A percentile compares a stretch with the other conserved stretches of the same genome.
Conservation (phyloP, 129 eudicot genomes). For the Ambrosia trifida region DNA sequence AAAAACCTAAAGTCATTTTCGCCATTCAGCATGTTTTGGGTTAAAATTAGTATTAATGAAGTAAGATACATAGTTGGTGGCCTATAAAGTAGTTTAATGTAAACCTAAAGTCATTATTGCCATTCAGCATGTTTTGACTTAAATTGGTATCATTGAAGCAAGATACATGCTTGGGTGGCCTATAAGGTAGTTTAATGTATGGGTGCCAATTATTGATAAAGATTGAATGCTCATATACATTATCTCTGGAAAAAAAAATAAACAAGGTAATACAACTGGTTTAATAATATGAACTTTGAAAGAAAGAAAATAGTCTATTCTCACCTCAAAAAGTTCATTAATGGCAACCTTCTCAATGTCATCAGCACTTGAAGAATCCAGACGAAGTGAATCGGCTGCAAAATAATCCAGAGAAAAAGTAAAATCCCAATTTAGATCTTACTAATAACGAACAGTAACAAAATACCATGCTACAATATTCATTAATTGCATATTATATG, state of each 20-base stretch:
- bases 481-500: background rate
- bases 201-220: background rate
- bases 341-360: constrained; percentile 77
- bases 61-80: no score
- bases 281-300: background rate
- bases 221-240: background rate
- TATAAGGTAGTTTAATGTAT: no score
- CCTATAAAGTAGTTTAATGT: no score
- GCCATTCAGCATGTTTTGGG: no score
- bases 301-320: background rate
- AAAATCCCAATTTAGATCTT: background rate
- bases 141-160: background rate
- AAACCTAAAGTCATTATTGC: no score
- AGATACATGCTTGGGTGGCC: background rate
- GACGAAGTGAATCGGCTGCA: constrained; percentile 79
- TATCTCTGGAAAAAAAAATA: background rate
- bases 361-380: constrained; percentile 67
- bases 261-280: background rate
- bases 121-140: background rate
- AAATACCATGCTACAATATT: constrained; percentile 1
- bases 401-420: background rate
- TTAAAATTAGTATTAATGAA: no score
- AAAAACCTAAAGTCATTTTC: background rate
- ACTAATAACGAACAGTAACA: background rate
- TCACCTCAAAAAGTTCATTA: constrained; percentile 80